Conservation (phyloP, 768 basidiomycete species). For the Rhizopogon sp. region DNA sequence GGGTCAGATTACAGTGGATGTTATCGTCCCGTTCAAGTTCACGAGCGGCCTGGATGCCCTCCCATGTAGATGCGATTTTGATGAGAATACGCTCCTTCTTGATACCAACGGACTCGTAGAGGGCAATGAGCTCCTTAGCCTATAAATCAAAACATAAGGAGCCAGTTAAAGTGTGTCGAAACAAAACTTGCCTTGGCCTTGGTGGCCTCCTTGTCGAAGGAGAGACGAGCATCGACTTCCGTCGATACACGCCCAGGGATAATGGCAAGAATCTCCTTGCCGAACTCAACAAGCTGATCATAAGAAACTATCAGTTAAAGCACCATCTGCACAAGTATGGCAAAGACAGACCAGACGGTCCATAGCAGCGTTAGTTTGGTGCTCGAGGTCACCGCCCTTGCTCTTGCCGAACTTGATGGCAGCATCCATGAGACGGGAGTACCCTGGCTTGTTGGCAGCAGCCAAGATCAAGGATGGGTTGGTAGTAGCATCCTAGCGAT, state of each 20-base stretch:
- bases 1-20: conserved; percentile 99
- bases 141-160: conserved; percentile 14
- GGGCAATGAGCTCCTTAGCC: conserved; percentile 85
- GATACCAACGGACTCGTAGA: conserved; percentile 94
- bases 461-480: conserved; percentile 95
- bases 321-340: background rate
- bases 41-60: conserved; percentile 98
- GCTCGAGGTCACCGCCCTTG: conserved; percentile 76
- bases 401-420: conserved; percentile 72
- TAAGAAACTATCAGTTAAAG: background rate
- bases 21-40: conserved; percentile 88
- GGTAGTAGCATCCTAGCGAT: conserved; percentile 86
- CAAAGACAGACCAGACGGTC: conserved; percentile 75
- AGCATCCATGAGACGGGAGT: conserved; percentile 71
- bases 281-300: conserved; percentile 90
- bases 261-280: conserved; percentile 89
- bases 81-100: conserved; percentile 92
- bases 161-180: background rate
- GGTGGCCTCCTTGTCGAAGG: conserved; percentile 91
- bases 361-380: conserved; percentile 71
- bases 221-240: conserved; percentile 96
- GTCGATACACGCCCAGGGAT: conserved; percentile 99
- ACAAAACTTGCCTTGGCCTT: conserved; percentile 65
- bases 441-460: conserved; percentile 86
- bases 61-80: conserved; percentile 99